phyloP scores from a whole-genome alignment of 148 eudicot genomes.

The Nepenthes mirabilis region DNA sequence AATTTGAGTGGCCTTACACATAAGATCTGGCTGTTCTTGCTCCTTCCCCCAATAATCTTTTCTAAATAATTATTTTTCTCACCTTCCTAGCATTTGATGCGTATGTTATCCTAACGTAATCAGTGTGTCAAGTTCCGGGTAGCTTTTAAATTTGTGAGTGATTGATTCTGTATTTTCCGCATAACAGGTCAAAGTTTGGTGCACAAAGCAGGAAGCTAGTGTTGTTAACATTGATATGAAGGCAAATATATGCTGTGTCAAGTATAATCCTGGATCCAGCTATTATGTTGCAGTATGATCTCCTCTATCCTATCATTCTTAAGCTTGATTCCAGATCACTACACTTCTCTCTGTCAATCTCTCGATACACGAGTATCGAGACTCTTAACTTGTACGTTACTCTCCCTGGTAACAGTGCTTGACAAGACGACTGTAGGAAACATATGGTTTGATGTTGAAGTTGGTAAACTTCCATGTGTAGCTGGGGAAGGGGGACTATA shows the following conservation, averaged over 20 bases:
- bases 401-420: too few species aligned
- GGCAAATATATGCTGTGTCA: slow-evolving; percentile 74
- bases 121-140: not conserved
- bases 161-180: slow-evolving; percentile 2
- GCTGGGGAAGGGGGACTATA: too few species aligned
- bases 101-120: not conserved
- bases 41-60: too few species aligned
- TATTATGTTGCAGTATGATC: slow-evolving; percentile 46
- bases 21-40: too few species aligned
- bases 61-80: too few species aligned
- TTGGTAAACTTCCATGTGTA: too few species aligned
- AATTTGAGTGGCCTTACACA: too few species aligned
- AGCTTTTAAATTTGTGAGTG: not conserved
- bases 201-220: slow-evolving; percentile 68
- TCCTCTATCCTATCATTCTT: not conserved
- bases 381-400: too few species aligned
- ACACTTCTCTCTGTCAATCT: not conserved
- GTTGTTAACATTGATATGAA: slow-evolving; percentile 68
- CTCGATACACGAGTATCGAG: too few species aligned
- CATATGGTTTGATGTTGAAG: too few species aligned
- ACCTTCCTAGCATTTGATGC: too few species aligned
- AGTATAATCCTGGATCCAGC: slow-evolving; percentile 72
- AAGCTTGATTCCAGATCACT: not conserved
- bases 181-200: slow-evolving; percentile 67
- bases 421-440: too few species aligned